These are phyloP conservation scores for Chaetomium tenue DNA, from an alignment of 495 filamentous ascomycete species.

Conservation along the genomic window DNA sequence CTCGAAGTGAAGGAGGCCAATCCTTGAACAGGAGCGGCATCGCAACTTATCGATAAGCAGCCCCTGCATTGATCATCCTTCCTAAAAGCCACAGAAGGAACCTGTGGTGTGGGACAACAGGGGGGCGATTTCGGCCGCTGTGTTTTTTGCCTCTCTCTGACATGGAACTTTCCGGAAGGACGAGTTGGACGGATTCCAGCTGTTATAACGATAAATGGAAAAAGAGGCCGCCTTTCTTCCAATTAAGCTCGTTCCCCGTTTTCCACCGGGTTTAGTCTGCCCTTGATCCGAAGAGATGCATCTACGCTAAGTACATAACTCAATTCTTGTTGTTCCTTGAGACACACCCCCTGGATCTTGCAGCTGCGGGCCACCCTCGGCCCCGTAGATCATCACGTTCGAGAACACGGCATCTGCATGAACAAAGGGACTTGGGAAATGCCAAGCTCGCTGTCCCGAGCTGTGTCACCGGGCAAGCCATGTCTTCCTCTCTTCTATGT, in stretches of 20 bases:
- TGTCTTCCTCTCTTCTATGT: background rate
- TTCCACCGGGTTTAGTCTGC: background rate
- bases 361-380: conserved; percentile 3
- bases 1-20: background rate
- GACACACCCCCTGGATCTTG: conserved; percentile 6
- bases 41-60: too few relatives aligned
- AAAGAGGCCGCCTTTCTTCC: background rate
- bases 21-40: background rate
- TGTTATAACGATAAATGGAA: too few relatives aligned
- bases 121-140: too few relatives aligned
- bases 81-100: too few relatives aligned
- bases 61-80: too few relatives aligned
- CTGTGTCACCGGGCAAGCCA: background rate
- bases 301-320: too few relatives aligned
- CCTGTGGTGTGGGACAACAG: too few relatives aligned
- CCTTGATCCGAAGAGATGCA: background rate
- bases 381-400: conserved; percentile 15
- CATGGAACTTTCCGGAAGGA: too few relatives aligned
- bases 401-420: conserved; percentile 19
- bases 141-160: too few relatives aligned
- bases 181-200: too few relatives aligned
- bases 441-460: conserved; percentile 9
- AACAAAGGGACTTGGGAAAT: background rate
- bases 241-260: background rate
- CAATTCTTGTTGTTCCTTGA: background rate